A percentile compares a stretch with the other conserved stretches of the same genome.
Evolutionary conservation across 2,329 filamentous ascomycete genomes (phyloP).

Genomic region (Chaetoscypha palmicola): DNA sequence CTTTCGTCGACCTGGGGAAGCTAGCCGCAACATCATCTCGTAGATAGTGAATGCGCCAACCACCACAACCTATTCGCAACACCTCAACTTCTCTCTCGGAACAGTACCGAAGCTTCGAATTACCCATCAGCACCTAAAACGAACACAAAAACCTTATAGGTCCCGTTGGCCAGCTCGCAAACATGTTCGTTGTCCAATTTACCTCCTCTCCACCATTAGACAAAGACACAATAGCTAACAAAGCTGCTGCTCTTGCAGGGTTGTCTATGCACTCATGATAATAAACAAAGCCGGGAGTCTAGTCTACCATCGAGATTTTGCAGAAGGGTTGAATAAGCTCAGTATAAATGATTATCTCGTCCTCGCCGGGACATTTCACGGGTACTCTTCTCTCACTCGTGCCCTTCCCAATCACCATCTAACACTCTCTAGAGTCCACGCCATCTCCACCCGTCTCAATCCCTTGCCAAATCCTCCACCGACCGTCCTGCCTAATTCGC

Average conservation of each 20-base stretch:
- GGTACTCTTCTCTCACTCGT: slow-evolving; percentile 45
- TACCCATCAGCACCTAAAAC: background rate
- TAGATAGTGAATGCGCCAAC: slow-evolving; percentile 8
- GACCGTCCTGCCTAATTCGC: slow-evolving; percentile 33
- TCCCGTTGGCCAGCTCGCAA: background rate
- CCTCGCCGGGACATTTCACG: slow-evolving; percentile 94
- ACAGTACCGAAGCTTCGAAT: no score
- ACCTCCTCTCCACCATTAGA: background rate
- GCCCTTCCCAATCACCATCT: slow-evolving; percentile 16
- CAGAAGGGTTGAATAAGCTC: slow-evolving; percentile 78
- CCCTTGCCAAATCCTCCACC: slow-evolving; percentile 43
- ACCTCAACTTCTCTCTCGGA: background rate
- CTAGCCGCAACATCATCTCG: no score
- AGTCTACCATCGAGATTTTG: slow-evolving; percentile 92
- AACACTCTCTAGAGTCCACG: slow-evolving; percentile 49
- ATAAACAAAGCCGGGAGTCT: slow-evolving; percentile 98
- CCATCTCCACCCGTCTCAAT: slow-evolving; percentile 57
- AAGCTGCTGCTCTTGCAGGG: slow-evolving; percentile 51
- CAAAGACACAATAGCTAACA: background rate
- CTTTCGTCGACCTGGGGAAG: no score
- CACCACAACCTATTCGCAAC: slow-evolving; percentile 1
- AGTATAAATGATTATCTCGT: slow-evolving; percentile 95
- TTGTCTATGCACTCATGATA: slow-evolving; percentile 89
- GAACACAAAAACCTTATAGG: background rate
- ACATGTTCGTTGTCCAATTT: background rate